Evolutionary conservation across 306 rosid genomes (phyloP).

Genomic region (Fagus sylvatica): DNA sequence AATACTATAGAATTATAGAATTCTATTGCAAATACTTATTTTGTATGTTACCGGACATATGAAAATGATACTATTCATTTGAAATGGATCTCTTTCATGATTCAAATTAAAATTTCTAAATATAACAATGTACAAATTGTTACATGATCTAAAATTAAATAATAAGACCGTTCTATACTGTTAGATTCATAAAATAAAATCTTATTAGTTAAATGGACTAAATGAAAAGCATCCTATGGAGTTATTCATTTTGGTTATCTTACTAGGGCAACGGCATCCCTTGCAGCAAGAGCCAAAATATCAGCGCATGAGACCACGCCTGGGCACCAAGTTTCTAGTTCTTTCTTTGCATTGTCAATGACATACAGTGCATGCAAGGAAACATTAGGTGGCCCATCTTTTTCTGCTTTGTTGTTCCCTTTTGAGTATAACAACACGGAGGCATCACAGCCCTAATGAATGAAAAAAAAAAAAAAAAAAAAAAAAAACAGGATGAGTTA

Average conservation of each 20-base stretch:
- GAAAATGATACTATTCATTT: too few species aligned
- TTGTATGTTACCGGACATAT: background rate
- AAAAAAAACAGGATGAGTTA: background rate
- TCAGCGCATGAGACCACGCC: constrained; percentile 63
- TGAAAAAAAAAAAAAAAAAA: background rate
- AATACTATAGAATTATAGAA: too few species aligned
- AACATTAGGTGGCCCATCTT: constrained; percentile 52
- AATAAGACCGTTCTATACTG: too few species aligned
- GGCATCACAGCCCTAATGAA: constrained; percentile 54
- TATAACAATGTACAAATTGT: too few species aligned
- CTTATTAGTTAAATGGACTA: too few species aligned
- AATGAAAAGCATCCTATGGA: too few species aligned
- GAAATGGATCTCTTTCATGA: too few species aligned
- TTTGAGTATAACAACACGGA: constrained; percentile 48
- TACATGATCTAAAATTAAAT: too few species aligned
- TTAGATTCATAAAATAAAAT: too few species aligned
- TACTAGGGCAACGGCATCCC: constrained; percentile 55
- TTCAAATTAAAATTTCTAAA: too few species aligned
- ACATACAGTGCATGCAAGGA: constrained; percentile 54
- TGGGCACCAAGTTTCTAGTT: constrained; percentile 49
- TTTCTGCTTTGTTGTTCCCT: constrained; percentile 51
- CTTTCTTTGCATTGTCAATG: constrained; percentile 57
- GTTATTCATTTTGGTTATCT: background rate
- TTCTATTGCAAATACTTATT: too few species aligned
- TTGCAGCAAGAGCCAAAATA: constrained; percentile 54